Percentiles rank a stretch among this genome's conserved stretches.
These are phyloP conservation scores for Grigorovia jiainica DNA, from an alignment of 805 yeast genomes.

Conservation along the genomic window DNA sequence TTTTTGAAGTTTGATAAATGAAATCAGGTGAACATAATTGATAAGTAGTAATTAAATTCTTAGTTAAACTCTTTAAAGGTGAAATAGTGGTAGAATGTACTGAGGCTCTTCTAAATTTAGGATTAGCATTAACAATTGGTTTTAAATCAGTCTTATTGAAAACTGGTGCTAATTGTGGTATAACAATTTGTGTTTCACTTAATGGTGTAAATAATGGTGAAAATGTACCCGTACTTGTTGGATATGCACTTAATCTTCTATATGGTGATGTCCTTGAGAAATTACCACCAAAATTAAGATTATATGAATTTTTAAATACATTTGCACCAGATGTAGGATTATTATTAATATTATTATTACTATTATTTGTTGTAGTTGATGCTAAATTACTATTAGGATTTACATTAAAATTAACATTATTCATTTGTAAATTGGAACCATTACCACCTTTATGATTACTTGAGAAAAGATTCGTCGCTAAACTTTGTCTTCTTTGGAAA, in stretches of 20 bases:
- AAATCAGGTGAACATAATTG: conserved; percentile 78
- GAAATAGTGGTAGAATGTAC: conserved; percentile 55
- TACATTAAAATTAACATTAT: not conserved
- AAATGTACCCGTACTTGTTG: conserved; percentile 11
- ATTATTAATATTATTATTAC: not conserved
- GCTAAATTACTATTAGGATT: not conserved
- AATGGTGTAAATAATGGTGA: conserved; percentile 21
- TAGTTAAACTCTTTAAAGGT: conserved; percentile 74
- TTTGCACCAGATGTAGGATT: not conserved
- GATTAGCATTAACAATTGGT: conserved; percentile 54
- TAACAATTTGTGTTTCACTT: conserved; percentile 12
- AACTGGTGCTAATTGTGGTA: conserved; percentile 43
- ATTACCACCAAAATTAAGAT: not conserved
- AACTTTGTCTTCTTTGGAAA: conserved; percentile 31
- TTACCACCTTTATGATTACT: not conserved
- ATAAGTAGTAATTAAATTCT: conserved; percentile 69
- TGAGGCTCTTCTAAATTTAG: conserved; percentile 64
- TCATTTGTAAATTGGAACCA: not conserved
- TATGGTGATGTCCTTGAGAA: conserved; percentile 15
- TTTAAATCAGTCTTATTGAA: conserved; percentile 40
- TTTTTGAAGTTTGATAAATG: conserved; percentile 71
- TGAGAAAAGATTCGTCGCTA: conserved; percentile 21
- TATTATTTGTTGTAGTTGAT: not conserved
- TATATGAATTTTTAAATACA: not conserved
- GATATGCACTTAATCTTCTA: conserved; percentile 24